Conservation (phyloP, 768 basidiomycete genomes). For the Russula ochroleuca region DNA sequence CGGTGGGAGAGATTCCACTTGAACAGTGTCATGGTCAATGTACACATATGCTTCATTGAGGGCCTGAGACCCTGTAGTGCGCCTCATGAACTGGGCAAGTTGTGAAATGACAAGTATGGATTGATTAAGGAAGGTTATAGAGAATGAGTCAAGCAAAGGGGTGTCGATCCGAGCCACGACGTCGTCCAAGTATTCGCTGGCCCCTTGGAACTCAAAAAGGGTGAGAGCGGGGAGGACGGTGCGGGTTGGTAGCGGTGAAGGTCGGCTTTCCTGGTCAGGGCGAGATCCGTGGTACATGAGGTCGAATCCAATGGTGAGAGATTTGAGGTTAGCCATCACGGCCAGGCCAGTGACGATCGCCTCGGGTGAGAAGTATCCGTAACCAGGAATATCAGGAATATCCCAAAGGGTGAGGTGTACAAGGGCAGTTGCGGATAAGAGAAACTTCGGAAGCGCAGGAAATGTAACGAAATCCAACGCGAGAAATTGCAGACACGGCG, state of each 20-base stretch:
- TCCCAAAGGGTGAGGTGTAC: not conserved
- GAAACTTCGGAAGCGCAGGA: not conserved
- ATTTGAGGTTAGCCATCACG: not conserved
- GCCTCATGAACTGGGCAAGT: not conserved
- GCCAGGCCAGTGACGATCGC: not conserved
- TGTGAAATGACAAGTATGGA: not conserved
- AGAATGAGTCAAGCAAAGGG: not conserved
- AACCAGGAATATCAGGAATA: not conserved
- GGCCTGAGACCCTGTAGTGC: not conserved
- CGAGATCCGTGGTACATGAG: no score
- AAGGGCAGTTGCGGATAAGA: not conserved
- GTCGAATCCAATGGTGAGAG: not conserved
- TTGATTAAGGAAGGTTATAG: not conserved
- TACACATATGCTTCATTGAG: not conserved
- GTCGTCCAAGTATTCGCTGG: not conserved
- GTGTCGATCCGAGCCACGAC: not conserved
- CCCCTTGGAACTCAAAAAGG: not conserved
- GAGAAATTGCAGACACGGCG: not conserved
- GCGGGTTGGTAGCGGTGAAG: not conserved
- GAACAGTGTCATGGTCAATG: not conserved
- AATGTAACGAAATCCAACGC: not conserved
- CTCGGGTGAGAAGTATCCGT: no score
- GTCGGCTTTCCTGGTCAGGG: not conserved
- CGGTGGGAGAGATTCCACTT: no score
- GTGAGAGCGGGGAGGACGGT: not conserved